Percentiles rank a stretch among this genome's conserved stretches.
phyloP scores from a whole-genome alignment of 1,139 yeast species.

The Yamadazyma spencermartinsiae region DNA sequence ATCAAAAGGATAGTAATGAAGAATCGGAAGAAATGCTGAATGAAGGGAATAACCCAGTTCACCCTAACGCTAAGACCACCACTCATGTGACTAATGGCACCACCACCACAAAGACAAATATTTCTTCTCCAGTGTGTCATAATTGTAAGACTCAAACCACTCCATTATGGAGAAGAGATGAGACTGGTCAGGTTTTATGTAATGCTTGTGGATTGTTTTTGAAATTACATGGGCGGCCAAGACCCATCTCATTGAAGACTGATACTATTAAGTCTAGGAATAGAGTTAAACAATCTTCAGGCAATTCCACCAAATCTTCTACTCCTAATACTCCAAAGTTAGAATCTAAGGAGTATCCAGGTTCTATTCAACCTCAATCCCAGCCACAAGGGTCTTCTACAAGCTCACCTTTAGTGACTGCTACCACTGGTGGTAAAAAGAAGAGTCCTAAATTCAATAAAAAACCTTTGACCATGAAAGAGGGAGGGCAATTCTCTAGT shows the following conservation, averaged over 20 bases:
- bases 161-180: conserved; percentile 94
- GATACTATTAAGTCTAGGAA: conserved; percentile 90
- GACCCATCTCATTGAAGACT: conserved; percentile 88
- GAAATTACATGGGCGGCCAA: conserved; percentile 86
- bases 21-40: background rate
- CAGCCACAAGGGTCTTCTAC: conserved; percentile 6
- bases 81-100: conserved; percentile 45
- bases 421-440: conserved; percentile 14
- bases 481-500: conserved; percentile 7
- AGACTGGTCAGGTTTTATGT: conserved; percentile 88
- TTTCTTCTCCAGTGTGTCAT: conserved; percentile 73
- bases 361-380: conserved; percentile 1
- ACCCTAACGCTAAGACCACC: conserved; percentile 52
- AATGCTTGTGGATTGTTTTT: conserved; percentile 94
- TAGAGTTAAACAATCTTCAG: conserved; percentile 53
- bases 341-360: conserved; percentile 36
- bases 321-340: conserved; percentile 49
- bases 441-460: conserved; percentile 37
- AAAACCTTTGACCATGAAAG: conserved; percentile 9
- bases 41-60: conserved; percentile 25
- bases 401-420: conserved; percentile 6
- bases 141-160: conserved; percentile 92
- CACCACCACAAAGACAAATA: conserved; percentile 48
- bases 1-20: background rate
- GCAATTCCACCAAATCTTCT: conserved; percentile 27